Base-by-base conservation (phyloP, 1,284 basidiomycete genomes). In the Austroboletus niveus region DNA sequence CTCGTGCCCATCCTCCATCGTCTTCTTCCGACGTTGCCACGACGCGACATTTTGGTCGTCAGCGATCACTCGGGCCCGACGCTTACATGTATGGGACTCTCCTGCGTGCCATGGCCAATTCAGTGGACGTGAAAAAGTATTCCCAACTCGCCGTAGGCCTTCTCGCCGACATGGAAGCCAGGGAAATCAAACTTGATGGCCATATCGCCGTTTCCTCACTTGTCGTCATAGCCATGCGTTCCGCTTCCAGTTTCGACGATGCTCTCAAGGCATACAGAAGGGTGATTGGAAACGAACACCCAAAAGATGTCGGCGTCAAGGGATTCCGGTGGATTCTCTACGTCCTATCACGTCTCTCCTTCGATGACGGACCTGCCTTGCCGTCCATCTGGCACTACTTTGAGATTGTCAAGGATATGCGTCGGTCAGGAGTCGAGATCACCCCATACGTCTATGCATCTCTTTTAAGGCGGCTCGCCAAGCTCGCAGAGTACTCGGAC, bases 331-430 rank as follows among this genome's bases (percentile, higher is more conserved):
- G 76, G 30, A 80, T 93, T 49, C 74, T 93, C 45, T 71, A 80
- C 52, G 75, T 78, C 1, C 87, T 89, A 60, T 80, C 81, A 64
- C 72, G 73, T 20, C 72, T 89, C 45, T 72, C 75, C 20, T 81
- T 82, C 55, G 62, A 68, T 34, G 60, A 71, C 24, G 61, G 63
- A 38, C 69, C 70, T 53, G 63, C 60, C 40, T 67, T 79, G 8
- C 79, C 85, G 1, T 78, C 85, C 5, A 75, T 85, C 20, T 76
- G 77, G 39, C 75, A 84, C 42, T 89, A 92, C 62, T 84, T 94
- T 66, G 77, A 81, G 48, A 88, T 98, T 57, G 78, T 96, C 54
- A 75, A 78, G 46, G 92, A 97, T 72, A 95, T 98, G 92, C 84
- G 83, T 10, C 66, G 70, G 3, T 79, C 81, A 1, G 85, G 87